Evolutionary conservation across 2,329 filamentous ascomycete species (phyloP), one percentile per base, ranked within the genome.

Genomic region (Penicillium brasilianum): DNA sequence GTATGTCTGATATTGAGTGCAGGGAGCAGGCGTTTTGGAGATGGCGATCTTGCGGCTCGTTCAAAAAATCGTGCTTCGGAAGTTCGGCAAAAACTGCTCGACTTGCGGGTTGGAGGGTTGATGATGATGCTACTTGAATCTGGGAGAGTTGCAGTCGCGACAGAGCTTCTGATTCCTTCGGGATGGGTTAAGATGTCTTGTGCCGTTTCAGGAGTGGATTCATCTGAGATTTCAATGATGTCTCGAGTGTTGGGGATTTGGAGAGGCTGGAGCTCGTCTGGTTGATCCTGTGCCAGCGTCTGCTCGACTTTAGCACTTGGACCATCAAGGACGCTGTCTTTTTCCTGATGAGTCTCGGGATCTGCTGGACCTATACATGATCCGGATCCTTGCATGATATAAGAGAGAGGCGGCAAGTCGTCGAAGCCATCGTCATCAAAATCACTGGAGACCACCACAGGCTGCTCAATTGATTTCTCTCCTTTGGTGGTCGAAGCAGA

Each of bases 361-460:
- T 16, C 20, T n/a, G 10, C 34, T 22, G 32, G 9, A 30, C 18
- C 13, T 10, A 5, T 2, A 4, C 18, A 20, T 3, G 50, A 10
- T 13, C 1, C 11, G 5, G 10, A 18, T 18, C 44, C 52, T 2
- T 57, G 62, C 9, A 69, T 60, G 16, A 78, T 37, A 13, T 61
- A 55, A 25, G 74, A 74, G 28, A 76, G 72, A 7, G 77, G 77
- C 28, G 78, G 77, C 28, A 82, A 65, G 56, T 80, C 75, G 10
- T 74, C 73, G 41, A 77, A 67, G 41, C 60, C 66, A 36, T 71
- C 71, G 50, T 71, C 70, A 4, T 66, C 72, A 55, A 74, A 77
- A 13, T 77, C 76, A 51, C 75, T 78, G 5, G 72, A 75, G 16
- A 43, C 60, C 59, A 18, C 66, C 58, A 16, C 69, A 22, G 10